These are phyloP conservation scores for Kazachstania kunashirensis DNA, from an alignment of 805 yeast genomes.

Conservation along the genomic window DNA sequence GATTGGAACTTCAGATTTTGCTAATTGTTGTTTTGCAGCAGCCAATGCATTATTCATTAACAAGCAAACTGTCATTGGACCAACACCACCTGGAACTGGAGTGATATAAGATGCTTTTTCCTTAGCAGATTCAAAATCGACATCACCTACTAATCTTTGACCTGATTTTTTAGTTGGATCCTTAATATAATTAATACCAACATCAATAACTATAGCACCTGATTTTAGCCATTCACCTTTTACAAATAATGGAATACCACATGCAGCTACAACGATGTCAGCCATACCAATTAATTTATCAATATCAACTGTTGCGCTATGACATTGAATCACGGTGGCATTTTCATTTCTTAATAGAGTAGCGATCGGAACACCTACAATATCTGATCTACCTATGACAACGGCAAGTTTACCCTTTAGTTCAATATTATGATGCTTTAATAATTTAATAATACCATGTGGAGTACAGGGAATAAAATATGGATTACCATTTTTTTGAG, in stretches of 20 bases:
- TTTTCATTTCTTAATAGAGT: constrained; percentile 57
- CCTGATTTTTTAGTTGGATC: constrained; percentile 73
- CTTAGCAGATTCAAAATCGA: constrained; percentile 63
- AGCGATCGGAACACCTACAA: constrained; percentile 76
- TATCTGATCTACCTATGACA: constrained; percentile 76
- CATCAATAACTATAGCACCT: constrained; percentile 83
- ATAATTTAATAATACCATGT: constrained; percentile 60
- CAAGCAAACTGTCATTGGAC: constrained; percentile 99
- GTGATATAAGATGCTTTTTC: constrained; percentile 60
- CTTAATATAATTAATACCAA: constrained; percentile 83
- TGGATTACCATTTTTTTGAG: constrained; percentile 65
- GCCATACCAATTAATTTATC: constrained; percentile 48
- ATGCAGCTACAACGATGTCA: constrained; percentile 79
- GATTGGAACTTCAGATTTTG: constrained; percentile 29
- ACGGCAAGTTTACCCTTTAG: constrained; percentile 67
- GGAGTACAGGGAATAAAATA: constrained; percentile 76
- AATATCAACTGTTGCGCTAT: constrained; percentile 50
- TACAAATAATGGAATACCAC: constrained; percentile 77
- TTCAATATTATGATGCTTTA: constrained; percentile 45
- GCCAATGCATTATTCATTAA: constrained; percentile 70
- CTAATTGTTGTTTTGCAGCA: constrained; percentile 59
- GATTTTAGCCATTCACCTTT: constrained; percentile 82
- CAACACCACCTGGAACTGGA: constrained; percentile 99
- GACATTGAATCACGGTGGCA: constrained; percentile 71
- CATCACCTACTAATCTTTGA: constrained; percentile 85